Conservation (phyloP, 2,329 filamentous ascomycete species). For the Aspergillus sp. region DNA sequence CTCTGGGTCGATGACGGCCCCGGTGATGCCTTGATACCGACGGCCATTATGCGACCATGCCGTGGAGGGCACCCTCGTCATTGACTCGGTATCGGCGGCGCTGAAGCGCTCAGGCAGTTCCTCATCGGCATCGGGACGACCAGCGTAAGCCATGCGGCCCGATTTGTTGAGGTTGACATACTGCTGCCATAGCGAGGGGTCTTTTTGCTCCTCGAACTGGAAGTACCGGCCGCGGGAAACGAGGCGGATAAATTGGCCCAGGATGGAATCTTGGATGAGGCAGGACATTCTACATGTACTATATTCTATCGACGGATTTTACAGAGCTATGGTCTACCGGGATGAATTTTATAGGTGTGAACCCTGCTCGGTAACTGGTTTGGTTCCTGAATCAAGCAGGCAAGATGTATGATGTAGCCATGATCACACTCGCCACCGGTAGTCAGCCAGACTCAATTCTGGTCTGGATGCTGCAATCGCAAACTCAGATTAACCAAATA, state of each 20-base stretch:
- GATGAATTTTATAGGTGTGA: neutral
- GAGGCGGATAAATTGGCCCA: conserved; percentile 46
- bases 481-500: too few species aligned
- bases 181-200: conserved; percentile 51
- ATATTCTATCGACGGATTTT: neutral
- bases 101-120: conserved; percentile 32
- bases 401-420: neutral
- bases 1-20: conserved; percentile 52
- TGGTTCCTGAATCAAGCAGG: neutral
- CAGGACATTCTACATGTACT: conserved; percentile 23
- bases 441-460: neutral
- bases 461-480: neutral
- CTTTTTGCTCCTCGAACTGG: conserved; percentile 50
- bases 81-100: conserved; percentile 17
- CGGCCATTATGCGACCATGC: conserved; percentile 26
- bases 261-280: conserved; percentile 48
- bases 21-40: conserved; percentile 42
- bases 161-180: conserved; percentile 56
- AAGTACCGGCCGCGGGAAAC: conserved; percentile 41
- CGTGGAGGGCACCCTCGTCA: conserved; percentile 14
- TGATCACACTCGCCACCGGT: neutral
- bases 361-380: too few species aligned
- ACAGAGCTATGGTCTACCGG: neutral
- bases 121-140: conserved; percentile 40
- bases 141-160: conserved; percentile 46